Evolutionary conservation across 2,329 filamentous ascomycete genomes (phyloP).

Genomic region (Aspergillus spinulosporus): DNA sequence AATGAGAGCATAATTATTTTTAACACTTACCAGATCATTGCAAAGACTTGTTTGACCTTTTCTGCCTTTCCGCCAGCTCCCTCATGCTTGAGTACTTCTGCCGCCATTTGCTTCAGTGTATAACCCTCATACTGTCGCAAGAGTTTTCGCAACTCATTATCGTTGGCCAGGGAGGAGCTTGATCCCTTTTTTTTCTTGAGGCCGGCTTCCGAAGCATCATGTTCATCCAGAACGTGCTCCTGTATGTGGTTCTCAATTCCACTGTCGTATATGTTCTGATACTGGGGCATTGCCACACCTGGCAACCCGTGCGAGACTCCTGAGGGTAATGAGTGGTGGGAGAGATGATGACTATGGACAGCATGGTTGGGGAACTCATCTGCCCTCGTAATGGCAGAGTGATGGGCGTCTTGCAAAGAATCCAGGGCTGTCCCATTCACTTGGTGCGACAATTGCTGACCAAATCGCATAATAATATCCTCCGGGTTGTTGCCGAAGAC

Average conservation of each 20-base stretch:
- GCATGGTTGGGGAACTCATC: slow-evolving; percentile 41
- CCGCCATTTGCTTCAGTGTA: slow-evolving; percentile 48
- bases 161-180: slow-evolving; percentile 51
- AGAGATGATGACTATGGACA: slow-evolving; percentile 36
- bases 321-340: slow-evolving; percentile 37
- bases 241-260: slow-evolving; percentile 45
- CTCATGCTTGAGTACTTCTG: slow-evolving; percentile 52
- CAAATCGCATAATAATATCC: slow-evolving; percentile 49
- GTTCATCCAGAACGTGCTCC: slow-evolving; percentile 42
- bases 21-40: slow-evolving; percentile 51
- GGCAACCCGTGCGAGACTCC: slow-evolving; percentile 39
- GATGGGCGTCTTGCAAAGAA: slow-evolving; percentile 40
- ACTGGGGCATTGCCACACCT: slow-evolving; percentile 38
- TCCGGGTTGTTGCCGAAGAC: slow-evolving; percentile 44
- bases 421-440: slow-evolving; percentile 38
- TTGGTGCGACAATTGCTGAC: slow-evolving; percentile 44
- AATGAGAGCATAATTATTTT: background rate
- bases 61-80: slow-evolving; percentile 52
- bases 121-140: slow-evolving; percentile 50
- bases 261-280: slow-evolving; percentile 44
- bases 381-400: slow-evolving; percentile 35
- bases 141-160: slow-evolving; percentile 50
- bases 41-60: slow-evolving; percentile 55
- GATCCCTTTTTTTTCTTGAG: slow-evolving; percentile 49
- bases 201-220: slow-evolving; percentile 46